A percentile compares a stretch with the other conserved stretches of the same genome.
These are phyloP conservation scores for Withania somnifera DNA, from an alignment of 305 asterid genomes.

Conservation along the genomic window DNA sequence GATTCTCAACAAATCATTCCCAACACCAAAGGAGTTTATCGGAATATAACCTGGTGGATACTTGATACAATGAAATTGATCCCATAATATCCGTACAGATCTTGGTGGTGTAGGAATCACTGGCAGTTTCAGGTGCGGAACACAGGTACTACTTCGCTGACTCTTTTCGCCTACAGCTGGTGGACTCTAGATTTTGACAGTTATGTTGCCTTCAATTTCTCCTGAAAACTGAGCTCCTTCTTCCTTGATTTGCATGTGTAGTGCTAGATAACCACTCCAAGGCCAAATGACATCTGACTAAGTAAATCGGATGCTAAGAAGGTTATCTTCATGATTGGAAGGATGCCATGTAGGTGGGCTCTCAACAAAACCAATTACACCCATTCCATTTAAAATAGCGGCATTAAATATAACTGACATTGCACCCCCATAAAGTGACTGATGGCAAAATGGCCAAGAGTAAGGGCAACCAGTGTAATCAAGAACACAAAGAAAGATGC, in stretches of 20 bases:
- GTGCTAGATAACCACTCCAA: constrained; percentile 86
- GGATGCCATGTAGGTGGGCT: constrained; percentile 85
- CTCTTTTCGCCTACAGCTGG: constrained; percentile 51
- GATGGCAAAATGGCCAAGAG: constrained; percentile 97
- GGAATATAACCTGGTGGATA: constrained; percentile 96
- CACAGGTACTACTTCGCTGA: constrained; percentile 54
- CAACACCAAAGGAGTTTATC: constrained; percentile 81
- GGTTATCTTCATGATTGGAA: constrained; percentile 64
- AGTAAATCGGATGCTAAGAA: constrained; percentile 69
- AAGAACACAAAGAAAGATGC: constrained; percentile 78
- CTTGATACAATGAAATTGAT: constrained; percentile 84
- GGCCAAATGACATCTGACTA: constrained; percentile 91
- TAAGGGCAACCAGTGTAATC: constrained; percentile 88
- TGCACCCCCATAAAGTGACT: constrained; percentile 88
- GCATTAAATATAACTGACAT: constrained; percentile 86
- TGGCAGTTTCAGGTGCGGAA: constrained; percentile 56
- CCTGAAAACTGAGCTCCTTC: constrained; percentile 84
- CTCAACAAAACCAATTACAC: constrained; percentile 66
- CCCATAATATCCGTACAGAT: constrained; percentile 68
- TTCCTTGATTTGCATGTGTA: constrained; percentile 89
- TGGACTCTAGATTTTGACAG: constrained; percentile 66
- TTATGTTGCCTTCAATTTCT: constrained; percentile 71
- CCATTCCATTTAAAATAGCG: constrained; percentile 90
- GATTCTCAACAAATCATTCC: constrained; percentile 87
- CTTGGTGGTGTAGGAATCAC: constrained; percentile 85